Base-by-base conservation (phyloP, 169 alveolate genomes). In the Plasmodium yoelii region DNA sequence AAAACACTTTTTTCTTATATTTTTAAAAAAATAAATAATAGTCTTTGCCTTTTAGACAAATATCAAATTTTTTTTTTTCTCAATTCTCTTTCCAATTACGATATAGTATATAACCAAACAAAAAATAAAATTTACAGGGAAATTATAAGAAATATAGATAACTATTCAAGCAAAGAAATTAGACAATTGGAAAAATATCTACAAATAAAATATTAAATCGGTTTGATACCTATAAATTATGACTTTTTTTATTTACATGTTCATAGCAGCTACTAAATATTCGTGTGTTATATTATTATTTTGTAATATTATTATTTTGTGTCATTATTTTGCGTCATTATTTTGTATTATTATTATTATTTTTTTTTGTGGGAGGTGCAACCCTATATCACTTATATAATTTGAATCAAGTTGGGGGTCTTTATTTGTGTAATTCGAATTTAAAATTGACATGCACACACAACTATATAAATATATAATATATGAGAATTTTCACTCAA, bases 1-100 rank as follows among this genome's bases (percentile, higher is more conserved):
- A 86, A 86, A 70, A n/a, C 10, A 13, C 46, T 86, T 34, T 86
- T 86, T 73, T 46, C 87, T 65, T 86, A 63, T 56, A 86, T 86
- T 22, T 69, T 86, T 39, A 69, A 86, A 46, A 44, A 59, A 86
- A 69, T 86, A 65, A 86, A 22, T 18, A 64, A 63, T 42, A 70
- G 39, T 39, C 71, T 86, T 34, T 86, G 74, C 60, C 51, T 86
- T 39, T 55, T 86, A 53, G 69, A 68, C 56, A 86, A 86, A 86
- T 70, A 86, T 61, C 77, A 86, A 59, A 57, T 61, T 28, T 60
- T 86, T 15, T 71, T 69, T 60, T 71, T 86, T 60, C 24, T 86
- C 13, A 42, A 86, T 60, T 86, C 91, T 3, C 22, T 86, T 15
- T 69, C 91, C 26, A 86, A 70, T 86, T 86, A 86, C 55, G 46